Conservation (phyloP, 1,139 yeast species). For the Sugiyamaella novakii region DNA sequence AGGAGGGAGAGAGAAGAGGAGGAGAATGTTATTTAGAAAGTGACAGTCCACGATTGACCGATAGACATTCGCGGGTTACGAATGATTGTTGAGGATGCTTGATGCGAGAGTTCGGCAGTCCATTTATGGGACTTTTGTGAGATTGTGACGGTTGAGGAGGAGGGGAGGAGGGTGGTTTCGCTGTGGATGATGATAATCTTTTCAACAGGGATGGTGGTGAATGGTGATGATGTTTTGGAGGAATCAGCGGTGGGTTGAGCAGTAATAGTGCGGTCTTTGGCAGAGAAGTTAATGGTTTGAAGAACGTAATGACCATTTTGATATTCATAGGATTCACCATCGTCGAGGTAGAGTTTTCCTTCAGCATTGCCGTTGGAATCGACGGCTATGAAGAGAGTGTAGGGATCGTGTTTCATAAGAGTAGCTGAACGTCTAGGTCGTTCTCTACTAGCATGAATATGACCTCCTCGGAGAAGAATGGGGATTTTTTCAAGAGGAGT, state of each 20-base stretch:
- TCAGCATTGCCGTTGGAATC: conserved; percentile 49
- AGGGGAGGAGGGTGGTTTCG: neutral
- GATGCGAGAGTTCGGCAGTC: conserved; percentile 40
- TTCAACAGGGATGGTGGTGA: conserved; percentile 49
- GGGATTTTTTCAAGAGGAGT: conserved; percentile 71
- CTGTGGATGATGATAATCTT: conserved; percentile 54
- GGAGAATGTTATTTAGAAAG: neutral
- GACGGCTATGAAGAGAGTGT: conserved; percentile 69
- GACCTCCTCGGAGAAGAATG: conserved; percentile 74
- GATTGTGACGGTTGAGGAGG: conserved; percentile 38
- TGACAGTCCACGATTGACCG: conserved; percentile 52
- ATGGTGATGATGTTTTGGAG: conserved; percentile 12
- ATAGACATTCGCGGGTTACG: conserved; percentile 58
- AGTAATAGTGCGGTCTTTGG: conserved; percentile 51
- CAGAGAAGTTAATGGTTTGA: conserved; percentile 25
- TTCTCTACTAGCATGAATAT: conserved; percentile 65
- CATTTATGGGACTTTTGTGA: conserved; percentile 45
- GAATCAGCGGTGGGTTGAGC: conserved; percentile 53
- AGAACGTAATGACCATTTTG: conserved; percentile 33
- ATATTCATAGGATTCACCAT: conserved; percentile 75
- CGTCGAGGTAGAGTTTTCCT: conserved; percentile 74
- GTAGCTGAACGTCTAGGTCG: conserved; percentile 79
- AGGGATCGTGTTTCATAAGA: conserved; percentile 81
- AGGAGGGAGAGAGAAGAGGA: no score
- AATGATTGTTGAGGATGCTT: conserved; percentile 40